Evolutionary conservation across 768 basidiomycete species (phyloP).

Genomic region (Boletus rufocinnamomeus): DNA sequence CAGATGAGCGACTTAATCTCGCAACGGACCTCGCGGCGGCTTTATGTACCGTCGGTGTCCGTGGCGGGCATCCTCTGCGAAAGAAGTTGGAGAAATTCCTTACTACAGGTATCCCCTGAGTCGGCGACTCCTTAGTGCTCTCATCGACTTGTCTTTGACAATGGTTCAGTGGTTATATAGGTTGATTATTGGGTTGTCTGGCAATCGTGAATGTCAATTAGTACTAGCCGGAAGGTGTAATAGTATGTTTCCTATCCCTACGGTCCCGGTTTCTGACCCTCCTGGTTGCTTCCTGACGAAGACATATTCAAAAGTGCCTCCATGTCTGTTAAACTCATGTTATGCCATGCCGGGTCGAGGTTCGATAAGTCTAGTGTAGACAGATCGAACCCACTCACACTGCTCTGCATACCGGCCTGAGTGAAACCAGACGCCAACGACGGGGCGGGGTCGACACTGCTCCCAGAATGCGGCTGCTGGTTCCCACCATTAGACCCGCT

Average conservation of each 20-base stretch:
- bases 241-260: slow-evolving; percentile 13
- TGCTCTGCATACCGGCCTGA: slow-evolving; percentile 21
- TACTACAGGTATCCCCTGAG: slow-evolving; percentile 16
- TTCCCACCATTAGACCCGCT: slow-evolving; percentile 24
- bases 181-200: slow-evolving; percentile 6
- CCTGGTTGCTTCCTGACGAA: slow-evolving; percentile 25
- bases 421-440: slow-evolving; percentile 48
- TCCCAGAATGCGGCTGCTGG: slow-evolving; percentile 17
- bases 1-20: slow-evolving; percentile 47
- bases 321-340: slow-evolving; percentile 55
- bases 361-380: slow-evolving; percentile 48
- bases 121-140: neutral
- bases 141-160: neutral
- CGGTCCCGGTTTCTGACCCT: slow-evolving; percentile 24
- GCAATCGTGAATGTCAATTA: neutral
- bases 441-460: slow-evolving; percentile 38
- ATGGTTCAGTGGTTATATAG: slow-evolving; percentile 1
- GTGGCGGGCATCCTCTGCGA: slow-evolving; percentile 64
- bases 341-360: slow-evolving; percentile 43
- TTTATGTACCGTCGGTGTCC: slow-evolving; percentile 57
- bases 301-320: slow-evolving; percentile 54
- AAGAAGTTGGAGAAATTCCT: slow-evolving; percentile 66
- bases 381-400: slow-evolving; percentile 48
- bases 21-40: slow-evolving; percentile 52
- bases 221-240: slow-evolving; percentile 1